Evolutionary conservation across 2,329 filamentous ascomycete species (phyloP), one percentile per base, ranked within the genome.

Genomic region (Sphaerulina populicola): DNA sequence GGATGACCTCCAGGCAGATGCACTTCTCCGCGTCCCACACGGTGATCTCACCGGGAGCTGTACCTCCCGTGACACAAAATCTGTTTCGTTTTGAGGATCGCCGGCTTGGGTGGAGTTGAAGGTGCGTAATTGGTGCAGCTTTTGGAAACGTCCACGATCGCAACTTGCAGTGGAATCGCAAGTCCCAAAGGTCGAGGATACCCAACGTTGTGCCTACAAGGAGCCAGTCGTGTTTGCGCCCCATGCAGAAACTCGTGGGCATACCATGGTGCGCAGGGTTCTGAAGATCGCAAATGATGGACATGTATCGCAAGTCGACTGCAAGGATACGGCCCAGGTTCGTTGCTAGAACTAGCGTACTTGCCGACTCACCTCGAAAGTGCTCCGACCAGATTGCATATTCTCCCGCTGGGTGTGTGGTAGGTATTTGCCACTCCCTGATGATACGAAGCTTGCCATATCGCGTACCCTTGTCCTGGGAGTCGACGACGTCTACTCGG

Each of bases 11-110:
- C 53, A 88, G 81, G 64, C 93, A 98, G 41, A 86, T 78, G 6
- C 83, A 81, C 70, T 91, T 94, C 66, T 97, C 91, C 12, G 97
- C 75, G 64, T 97, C 93, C 93, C 93, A 98, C 0, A 94, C 86
- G 0, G 88, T 94, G 30, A 98, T 81, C 65, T 98, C 93, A 12
- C 88, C 88, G 55, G 87, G 82, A 3, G 82, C 86, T 6, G 86
- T 94, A 7, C 91, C 90, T 12, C 91, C 90, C 2, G 89, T 85
- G 7, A 96, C 85, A 66, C 89, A 94, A 1, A 97, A 80, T 79
- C 88, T 91, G 66, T 84, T 85, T 9, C 86, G 86, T 39, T 87
- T 81, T 0, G 86, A 61, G 14, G 62, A 60, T 48, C 67, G 61
- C 12, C 67, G 63, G 40, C 63, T 64, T 0, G 89, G 88, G 63